Percentiles rank a stretch among this genome's conserved stretches.
phyloP scores from a whole-genome alignment of 495 filamentous ascomycete genomes.

The Daldinia grandis region DNA sequence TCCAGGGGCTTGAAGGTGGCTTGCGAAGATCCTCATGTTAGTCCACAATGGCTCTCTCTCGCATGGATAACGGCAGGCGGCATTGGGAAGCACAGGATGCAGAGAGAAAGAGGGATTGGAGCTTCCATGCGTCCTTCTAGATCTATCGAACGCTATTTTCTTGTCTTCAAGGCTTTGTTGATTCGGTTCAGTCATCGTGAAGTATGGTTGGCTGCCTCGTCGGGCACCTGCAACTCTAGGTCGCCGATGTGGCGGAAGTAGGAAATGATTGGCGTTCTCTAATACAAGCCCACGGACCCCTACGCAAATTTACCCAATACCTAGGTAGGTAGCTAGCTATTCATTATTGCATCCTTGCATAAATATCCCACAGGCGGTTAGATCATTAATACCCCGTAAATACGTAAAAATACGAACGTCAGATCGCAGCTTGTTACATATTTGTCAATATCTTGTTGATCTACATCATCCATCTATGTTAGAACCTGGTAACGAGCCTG shows the following conservation, averaged over 20 bases:
- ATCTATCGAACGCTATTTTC: conserved; percentile 32
- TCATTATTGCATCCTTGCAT: conserved; percentile 37
- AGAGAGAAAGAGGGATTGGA: conserved; percentile 8
- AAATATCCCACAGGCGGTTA: conserved; percentile 10
- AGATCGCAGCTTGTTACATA: conserved; percentile 7
- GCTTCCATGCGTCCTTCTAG: conserved; percentile 42
- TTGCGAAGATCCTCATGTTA: conserved; percentile 35
- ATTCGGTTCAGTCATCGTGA: conserved; percentile 7
- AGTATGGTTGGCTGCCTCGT: conserved; percentile 41
- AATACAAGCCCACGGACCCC: conserved; percentile 14
- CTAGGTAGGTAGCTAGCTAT: too few relatives aligned
- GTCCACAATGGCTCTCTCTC: not conserved
- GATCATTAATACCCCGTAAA: conserved; percentile 18
- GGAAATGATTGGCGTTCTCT: conserved; percentile 27
- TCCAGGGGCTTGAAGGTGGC: conserved; percentile 16
- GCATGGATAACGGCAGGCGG: conserved; percentile 19
- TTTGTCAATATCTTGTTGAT: conserved; percentile 14
- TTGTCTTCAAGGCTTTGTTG: conserved; percentile 11
- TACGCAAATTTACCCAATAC: conserved; percentile 12
- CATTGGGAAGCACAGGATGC: not conserved
- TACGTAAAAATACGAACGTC: conserved; percentile 16
- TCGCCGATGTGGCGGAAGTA: conserved; percentile 32
- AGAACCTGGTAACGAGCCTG: conserved; percentile 23
- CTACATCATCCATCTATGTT: conserved; percentile 9
- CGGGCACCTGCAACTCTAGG: conserved; percentile 38